Percentiles rank a stretch among this genome's conserved stretches.
Conservation (phyloP, 2,329 filamentous ascomycete species). For the Aspergillus hiratsukae region DNA sequence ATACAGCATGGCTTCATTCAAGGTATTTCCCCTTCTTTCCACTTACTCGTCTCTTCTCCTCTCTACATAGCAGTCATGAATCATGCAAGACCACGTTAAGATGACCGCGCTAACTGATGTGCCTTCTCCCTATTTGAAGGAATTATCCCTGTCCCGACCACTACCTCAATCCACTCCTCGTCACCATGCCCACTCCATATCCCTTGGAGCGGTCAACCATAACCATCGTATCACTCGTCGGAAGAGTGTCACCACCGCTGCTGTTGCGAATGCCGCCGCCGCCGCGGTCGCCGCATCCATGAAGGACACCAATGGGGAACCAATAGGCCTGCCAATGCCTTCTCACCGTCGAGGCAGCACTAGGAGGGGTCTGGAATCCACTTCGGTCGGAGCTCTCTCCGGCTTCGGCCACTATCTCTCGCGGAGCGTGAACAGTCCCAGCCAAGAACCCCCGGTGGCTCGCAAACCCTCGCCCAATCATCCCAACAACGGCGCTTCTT, state of each 20-base stretch:
- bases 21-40: slow-evolving; percentile 21
- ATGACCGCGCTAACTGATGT: slow-evolving; percentile 15
- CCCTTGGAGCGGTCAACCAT: slow-evolving; percentile 70
- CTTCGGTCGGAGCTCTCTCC: slow-evolving; percentile 44
- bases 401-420: slow-evolving; percentile 41
- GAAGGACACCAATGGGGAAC: slow-evolving; percentile 56
- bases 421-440: slow-evolving; percentile 34
- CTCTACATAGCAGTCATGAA: neutral
- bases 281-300: slow-evolving; percentile 59
- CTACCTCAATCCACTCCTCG: slow-evolving; percentile 66
- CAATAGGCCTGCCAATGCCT: slow-evolving; percentile 55
- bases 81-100: neutral
- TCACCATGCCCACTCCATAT: slow-evolving; percentile 76
- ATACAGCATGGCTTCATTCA: slow-evolving; percentile 38
- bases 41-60: neutral
- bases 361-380: slow-evolving; percentile 60
- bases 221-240: slow-evolving; percentile 84
- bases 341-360: slow-evolving; percentile 51
- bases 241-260: slow-evolving; percentile 83
- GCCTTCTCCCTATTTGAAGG: slow-evolving; percentile 21
- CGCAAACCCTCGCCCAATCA: slow-evolving; percentile 37
- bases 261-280: slow-evolving; percentile 67
- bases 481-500: slow-evolving; percentile 20
- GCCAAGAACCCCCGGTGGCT: slow-evolving; percentile 28
- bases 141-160: slow-evolving; percentile 58